A percentile compares a stretch with the other conserved stretches of the same genome.
phyloP scores from a whole-genome alignment of 2,329 filamentous ascomycete species.

The Raffaelea albimanens region DNA sequence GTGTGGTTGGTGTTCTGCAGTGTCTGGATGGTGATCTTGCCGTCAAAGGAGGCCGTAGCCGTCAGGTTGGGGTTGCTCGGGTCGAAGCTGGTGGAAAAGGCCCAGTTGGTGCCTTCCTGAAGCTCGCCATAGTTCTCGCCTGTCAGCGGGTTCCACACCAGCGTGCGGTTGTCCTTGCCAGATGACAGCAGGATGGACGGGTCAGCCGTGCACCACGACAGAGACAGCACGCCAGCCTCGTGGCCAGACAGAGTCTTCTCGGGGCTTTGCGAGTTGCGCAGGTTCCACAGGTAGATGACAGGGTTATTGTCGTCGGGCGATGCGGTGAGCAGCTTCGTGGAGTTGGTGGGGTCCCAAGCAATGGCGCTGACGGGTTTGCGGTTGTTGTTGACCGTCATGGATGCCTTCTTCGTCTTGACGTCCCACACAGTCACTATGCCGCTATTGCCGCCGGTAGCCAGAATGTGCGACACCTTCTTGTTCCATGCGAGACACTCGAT shows the following conservation, averaged over 20 bases:
- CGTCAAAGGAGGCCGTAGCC: slow-evolving; percentile 93
- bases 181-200: slow-evolving; percentile 81
- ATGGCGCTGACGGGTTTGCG: slow-evolving; percentile 91
- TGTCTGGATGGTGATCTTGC: slow-evolving; percentile 89
- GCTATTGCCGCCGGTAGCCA: slow-evolving; percentile 85
- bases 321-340: slow-evolving; percentile 88
- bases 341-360: slow-evolving; percentile 92
- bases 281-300: slow-evolving; percentile 85
- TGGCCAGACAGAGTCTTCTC: slow-evolving; percentile 86
- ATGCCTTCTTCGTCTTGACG: slow-evolving; percentile 95
- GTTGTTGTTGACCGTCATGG: slow-evolving; percentile 88
- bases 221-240: slow-evolving; percentile 82
- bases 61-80: slow-evolving; percentile 86
- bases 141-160: slow-evolving; percentile 93
- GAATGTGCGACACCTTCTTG: slow-evolving; percentile 90
- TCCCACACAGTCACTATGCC: slow-evolving; percentile 99
- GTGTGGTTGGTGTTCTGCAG: slow-evolving; percentile 86
- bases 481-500: slow-evolving; percentile 98
- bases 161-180: slow-evolving; percentile 91
- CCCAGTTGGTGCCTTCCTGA: slow-evolving; percentile 98
- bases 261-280: slow-evolving; percentile 91
- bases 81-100: slow-evolving; percentile 90
- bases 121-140: slow-evolving; percentile 85
- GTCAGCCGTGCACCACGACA: slow-evolving; percentile 94
- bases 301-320: slow-evolving; percentile 84